Base-by-base conservation (phyloP, 306 rosid genomes). In the Castanea sativa region DNA sequence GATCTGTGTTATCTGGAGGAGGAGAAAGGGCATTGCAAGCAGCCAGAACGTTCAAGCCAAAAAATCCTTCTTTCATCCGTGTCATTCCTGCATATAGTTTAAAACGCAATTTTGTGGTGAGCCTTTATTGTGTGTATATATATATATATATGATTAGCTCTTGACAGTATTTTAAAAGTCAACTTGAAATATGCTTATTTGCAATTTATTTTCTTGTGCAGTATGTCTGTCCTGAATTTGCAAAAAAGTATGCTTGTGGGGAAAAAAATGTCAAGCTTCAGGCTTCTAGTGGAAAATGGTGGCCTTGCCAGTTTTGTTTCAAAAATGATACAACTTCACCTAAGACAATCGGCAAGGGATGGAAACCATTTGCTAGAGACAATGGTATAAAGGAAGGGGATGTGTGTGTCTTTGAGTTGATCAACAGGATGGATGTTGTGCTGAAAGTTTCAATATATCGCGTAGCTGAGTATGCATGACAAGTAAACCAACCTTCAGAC, bases 351-450 rank as follows among this genome's bases (percentile, higher is more conserved):
- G 73, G 76, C 33, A 45, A 4, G 56, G 91, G 91, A n/a, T 80
- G 87, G 83, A 0, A 0, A 1, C 7, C 27, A 12, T 83, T 88
- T 73, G 18, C 16, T 1, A 76, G 2, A 45, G 83, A 69, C 10
- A 72, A 68, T 33, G 5, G 56, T 12, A 64, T 88, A 78, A 23
- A 73, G 27, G 29, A 0, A 3, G 87, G 89, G 15, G 93, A 87
- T 73, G 59, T 71, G 30, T 80, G 88, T 76, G 75, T 21, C 33
- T 73, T 79, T 73, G 81, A 82, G 87, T 71, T 87, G 56, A 45
- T 80, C 35, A 68, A 80, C 73, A 23, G 18, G 38, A 30, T 67
- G 13, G 60, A 60, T 6, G 23, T 21, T 10, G 79, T 38, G 61
- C 18, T 89, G 73, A 12, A 63, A 45, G 87, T 81, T 38, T 71